Percentiles rank a stretch among this genome's conserved stretches.
phyloP scores from a whole-genome alignment of 2,329 filamentous ascomycete genomes.

The Fusarium sp. region DNA sequence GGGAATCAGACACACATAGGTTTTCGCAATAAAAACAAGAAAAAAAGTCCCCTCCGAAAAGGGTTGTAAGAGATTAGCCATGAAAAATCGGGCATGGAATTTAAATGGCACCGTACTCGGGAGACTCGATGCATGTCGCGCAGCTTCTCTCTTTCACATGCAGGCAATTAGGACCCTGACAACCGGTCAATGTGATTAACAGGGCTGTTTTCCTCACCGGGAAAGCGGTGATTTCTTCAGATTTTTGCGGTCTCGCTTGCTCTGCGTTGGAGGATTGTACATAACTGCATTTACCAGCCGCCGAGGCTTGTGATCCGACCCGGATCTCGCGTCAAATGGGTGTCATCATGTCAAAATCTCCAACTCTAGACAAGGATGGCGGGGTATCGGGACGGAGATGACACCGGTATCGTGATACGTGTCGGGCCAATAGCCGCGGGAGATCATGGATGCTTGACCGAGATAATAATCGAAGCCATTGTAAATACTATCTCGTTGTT shows the following conservation, averaged over 20 bases:
- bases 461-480: slow-evolving; percentile 4
- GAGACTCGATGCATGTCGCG: slow-evolving; percentile 21
- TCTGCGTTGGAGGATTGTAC: background rate
- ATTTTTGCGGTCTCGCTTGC: background rate
- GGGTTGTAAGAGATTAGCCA: slow-evolving; percentile 16
- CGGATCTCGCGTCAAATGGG: slow-evolving; percentile 34
- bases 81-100: slow-evolving; percentile 2
- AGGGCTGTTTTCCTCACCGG: slow-evolving; percentile 11
- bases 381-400: slow-evolving; percentile 32
- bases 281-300: slow-evolving; percentile 18
- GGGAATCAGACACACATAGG: slow-evolving; percentile 13
- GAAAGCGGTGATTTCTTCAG: background rate
- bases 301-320: slow-evolving; percentile 24
- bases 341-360: slow-evolving; percentile 36
- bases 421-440: background rate
- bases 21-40: background rate
- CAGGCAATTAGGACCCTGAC: background rate
- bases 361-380: slow-evolving; percentile 26
- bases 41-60: slow-evolving; percentile 5
- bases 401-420: slow-evolving; percentile 6
- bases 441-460: slow-evolving; percentile 11
- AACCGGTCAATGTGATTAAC: slow-evolving; percentile 24
- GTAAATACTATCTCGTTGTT: slow-evolving; percentile 9
- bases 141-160: slow-evolving; percentile 27
- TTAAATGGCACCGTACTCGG: slow-evolving; percentile 2